A percentile compares a stretch with the other conserved stretches of the same genome.
Evolutionary conservation across 1,284 basidiomycete genomes (phyloP).

Genomic region (Calocybe gambosa): DNA sequence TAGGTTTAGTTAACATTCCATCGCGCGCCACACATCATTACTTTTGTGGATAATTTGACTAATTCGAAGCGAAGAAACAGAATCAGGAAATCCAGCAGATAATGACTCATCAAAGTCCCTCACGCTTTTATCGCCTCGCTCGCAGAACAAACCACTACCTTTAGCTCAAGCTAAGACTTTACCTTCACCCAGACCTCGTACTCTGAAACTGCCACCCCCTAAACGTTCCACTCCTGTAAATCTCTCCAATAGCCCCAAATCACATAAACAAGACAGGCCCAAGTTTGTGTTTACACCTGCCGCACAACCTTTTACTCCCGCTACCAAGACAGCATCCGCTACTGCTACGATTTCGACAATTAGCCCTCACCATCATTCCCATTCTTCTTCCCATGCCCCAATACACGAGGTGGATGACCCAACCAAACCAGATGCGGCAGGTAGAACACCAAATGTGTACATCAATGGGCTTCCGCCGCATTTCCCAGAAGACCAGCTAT

Average conservation of each 20-base stretch:
- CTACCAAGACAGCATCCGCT: background rate
- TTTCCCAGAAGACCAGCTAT: conserved; percentile 56
- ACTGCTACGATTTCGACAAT: conserved; percentile 14
- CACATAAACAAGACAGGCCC: too few species aligned
- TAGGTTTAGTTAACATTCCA: conserved; percentile 2
- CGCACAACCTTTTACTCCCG: too few species aligned
- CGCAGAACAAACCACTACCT: background rate
- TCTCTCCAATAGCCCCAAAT: conserved; percentile 7
- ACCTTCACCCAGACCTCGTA: conserved; percentile 15
- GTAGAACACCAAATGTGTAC: conserved; percentile 56
- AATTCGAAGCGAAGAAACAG: too few species aligned
- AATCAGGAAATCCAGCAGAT: too few species aligned
- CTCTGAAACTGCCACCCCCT: conserved; percentile 22
- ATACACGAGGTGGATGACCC: background rate
- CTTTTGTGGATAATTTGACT: too few species aligned
- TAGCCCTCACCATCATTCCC: background rate
- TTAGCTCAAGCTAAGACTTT: background rate
- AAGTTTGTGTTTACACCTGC: too few species aligned
- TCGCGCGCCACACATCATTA: background rate
- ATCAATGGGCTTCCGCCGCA: conserved; percentile 63
- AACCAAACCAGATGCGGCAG: background rate
- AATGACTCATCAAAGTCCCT: too few species aligned
- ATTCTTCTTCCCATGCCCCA: background rate
- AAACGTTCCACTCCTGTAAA: conserved; percentile 27
- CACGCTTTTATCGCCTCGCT: background rate